Conservation (phyloP, 1,284 basidiomycete species). For the Inonotus hispidus region DNA sequence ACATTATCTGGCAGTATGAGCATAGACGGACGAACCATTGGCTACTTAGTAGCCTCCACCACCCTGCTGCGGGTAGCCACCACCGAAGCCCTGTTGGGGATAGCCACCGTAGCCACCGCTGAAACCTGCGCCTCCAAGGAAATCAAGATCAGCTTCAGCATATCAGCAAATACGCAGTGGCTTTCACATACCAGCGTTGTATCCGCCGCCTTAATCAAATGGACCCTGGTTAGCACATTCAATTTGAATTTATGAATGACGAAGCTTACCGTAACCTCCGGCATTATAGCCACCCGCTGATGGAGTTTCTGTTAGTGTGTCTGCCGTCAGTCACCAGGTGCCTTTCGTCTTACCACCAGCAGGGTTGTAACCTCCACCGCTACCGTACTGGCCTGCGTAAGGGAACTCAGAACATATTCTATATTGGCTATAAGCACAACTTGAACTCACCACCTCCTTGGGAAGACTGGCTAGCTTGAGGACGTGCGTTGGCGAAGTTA, state of each 20-base stretch:
- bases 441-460: slow-evolving; percentile 32
- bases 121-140: slow-evolving; percentile 27
- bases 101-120: slow-evolving; percentile 31
- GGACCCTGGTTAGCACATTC: background rate
- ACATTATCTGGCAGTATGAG: background rate
- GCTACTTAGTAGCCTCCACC: slow-evolving; percentile 22
- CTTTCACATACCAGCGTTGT: slow-evolving; percentile 17
- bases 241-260: background rate
- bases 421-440: background rate
- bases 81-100: slow-evolving; percentile 27
- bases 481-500: slow-evolving; percentile 89
- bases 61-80: slow-evolving; percentile 27
- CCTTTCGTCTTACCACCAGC: slow-evolving; percentile 3
- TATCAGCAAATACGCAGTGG: background rate
- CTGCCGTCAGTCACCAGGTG: background rate
- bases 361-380: slow-evolving; percentile 15
- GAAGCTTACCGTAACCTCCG: slow-evolving; percentile 18
- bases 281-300: slow-evolving; percentile 10
- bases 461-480: slow-evolving; percentile 45
- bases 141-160: slow-evolving; percentile 7
- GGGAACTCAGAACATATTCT: background rate
- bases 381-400: slow-evolving; percentile 9
- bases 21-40: background rate
- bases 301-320: background rate
- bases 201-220: slow-evolving; percentile 15